These are phyloP conservation scores for Osmanthus fragrans DNA, from an alignment of 257 asterid species.

Conservation along the genomic window DNA sequence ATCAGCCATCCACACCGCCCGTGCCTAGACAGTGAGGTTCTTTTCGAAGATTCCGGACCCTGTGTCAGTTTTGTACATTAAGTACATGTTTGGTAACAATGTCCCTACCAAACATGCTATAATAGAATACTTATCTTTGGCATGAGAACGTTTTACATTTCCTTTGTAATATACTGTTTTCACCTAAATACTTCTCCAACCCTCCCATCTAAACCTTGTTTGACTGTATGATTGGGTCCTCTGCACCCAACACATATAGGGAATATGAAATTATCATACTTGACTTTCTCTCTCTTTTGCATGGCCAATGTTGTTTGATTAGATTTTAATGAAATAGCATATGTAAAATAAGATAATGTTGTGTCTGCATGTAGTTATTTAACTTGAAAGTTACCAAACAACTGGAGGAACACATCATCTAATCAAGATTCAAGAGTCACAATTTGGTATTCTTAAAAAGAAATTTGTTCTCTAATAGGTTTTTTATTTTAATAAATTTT, in stretches of 20 bases:
- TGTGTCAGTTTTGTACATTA: slow-evolving; percentile 47
- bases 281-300: not conserved
- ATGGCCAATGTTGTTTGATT: not conserved
- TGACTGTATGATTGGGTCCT: not conserved
- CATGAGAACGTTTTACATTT: not conserved
- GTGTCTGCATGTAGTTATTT: not conserved
- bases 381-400: too few relatives aligned
- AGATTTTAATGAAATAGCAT: not conserved
- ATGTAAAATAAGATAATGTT: not conserved
- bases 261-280: not conserved
- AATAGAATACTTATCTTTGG: not conserved
- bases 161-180: slow-evolving; percentile 1
- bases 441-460: too few relatives aligned
- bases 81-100: slow-evolving; percentile 12
- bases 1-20: slow-evolving; percentile 80
- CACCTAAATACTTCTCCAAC: not conserved
- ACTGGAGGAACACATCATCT: too few relatives aligned
- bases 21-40: slow-evolving; percentile 69
- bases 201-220: not conserved
- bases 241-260: not conserved
- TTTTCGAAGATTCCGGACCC: slow-evolving; percentile 18
- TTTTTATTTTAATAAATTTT: too few relatives aligned
- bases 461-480: too few relatives aligned
- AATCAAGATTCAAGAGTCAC: too few relatives aligned
- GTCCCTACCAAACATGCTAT: not conserved